Conservation (phyloP, 1,139 yeast genomes). For the Blastobotrys niveus region DNA sequence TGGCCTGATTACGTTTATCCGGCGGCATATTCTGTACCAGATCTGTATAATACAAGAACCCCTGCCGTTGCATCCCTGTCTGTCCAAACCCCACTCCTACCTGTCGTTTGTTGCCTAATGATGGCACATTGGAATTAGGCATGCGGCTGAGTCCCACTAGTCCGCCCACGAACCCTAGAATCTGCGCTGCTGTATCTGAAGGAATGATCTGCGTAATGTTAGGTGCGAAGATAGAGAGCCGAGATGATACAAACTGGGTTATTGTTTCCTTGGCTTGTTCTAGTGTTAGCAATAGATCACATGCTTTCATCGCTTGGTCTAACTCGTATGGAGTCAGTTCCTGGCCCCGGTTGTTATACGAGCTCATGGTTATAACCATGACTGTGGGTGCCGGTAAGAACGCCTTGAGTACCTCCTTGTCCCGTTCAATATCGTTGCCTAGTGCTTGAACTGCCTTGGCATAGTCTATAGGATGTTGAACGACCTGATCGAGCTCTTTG, state of each 20-base stretch:
- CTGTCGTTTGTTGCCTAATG: conserved; percentile 62
- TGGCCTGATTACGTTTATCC: conserved; percentile 59
- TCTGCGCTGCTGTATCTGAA: conserved; percentile 64
- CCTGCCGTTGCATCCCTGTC: conserved; percentile 50
- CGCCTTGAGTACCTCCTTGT: conserved; percentile 33
- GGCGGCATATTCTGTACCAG: conserved; percentile 44
- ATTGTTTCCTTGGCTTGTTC: conserved; percentile 43
- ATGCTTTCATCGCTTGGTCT: conserved; percentile 40
- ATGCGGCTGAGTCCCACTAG: conserved; percentile 59
- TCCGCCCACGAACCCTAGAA: conserved; percentile 69
- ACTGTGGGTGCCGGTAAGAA: conserved; percentile 58
- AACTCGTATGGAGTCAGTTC: conserved; percentile 39
- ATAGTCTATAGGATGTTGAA: conserved; percentile 61
- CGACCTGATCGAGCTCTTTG: conserved; percentile 63
- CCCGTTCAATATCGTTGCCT: conserved; percentile 42
- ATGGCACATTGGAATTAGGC: conserved; percentile 80
- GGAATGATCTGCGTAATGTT: conserved; percentile 73
- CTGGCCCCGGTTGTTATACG: conserved; percentile 42
- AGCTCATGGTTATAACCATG: conserved; percentile 70
- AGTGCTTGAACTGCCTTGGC: conserved; percentile 49
- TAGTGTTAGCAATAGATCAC: conserved; percentile 46
- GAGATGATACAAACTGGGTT: conserved; percentile 50
- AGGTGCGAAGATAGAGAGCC: conserved; percentile 65
- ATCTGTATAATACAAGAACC: conserved; percentile 41
- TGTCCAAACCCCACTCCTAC: conserved; percentile 43